Evolutionary conservation across 2,329 filamentous ascomycete genomes (phyloP), one percentile per base, ranked within the genome.

Genomic region (Rutstroemia sp.): DNA sequence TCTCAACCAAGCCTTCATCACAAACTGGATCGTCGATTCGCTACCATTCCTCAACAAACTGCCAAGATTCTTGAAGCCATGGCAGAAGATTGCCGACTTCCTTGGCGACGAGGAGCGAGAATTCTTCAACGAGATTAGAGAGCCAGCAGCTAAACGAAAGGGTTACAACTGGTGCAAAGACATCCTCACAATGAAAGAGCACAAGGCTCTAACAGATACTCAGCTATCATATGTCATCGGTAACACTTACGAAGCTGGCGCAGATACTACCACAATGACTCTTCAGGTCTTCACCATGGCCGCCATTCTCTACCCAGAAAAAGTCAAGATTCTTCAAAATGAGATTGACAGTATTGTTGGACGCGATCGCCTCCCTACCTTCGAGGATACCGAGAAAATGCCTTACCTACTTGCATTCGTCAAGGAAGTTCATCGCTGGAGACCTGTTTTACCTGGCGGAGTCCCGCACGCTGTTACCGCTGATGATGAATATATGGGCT

Each of bases 401-500:
- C 68, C 62, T 7, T 78, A 76, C 57, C 66, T 80, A 34, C 71
- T 76, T 51, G 68, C 68, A 48, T 67, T 78, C 17, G 65, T 80
- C 12, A 70, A 77, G 51, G 77, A 80, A 59, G 72, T 72, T 7
- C 67, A 72, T 41, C 70, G 76, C 16, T 76, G 72, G 71, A 68
- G 67, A 25, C 76, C 76, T 4, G 67, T 78, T 4, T 73, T 71
- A 10, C 75, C 76, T 0, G 65, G 78, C 2, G 77, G 76, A 3
- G 76, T 84, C 39, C 80, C 81, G 1, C 81, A 84, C 65, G 73
- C 70, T 46, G 73, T 77, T 16, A 70, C 77, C 2, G 67, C 75
- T 48, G 80, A 84, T 51, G 81, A 84, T 56, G 70, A 76, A 12
- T 84, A 83, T 63, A 71, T 77, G 23, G 80, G 76, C 39, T 78